These are phyloP conservation scores for Cordyceps javanica DNA, from an alignment of 2,329 filamentous ascomycete species.

Conservation along the genomic window DNA sequence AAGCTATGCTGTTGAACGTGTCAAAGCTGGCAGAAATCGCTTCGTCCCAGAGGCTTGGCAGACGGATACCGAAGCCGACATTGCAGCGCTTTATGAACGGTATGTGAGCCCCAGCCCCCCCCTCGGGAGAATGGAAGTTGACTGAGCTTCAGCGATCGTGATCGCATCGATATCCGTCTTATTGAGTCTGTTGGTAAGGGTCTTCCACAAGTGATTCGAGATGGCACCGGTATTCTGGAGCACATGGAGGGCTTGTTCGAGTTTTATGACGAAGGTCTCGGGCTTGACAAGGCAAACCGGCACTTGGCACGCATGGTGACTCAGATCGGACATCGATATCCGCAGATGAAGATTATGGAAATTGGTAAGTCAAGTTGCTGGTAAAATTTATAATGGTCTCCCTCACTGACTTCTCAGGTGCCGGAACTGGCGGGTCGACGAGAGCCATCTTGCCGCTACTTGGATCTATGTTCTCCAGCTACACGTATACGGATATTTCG, in stretches of 20 bases:
- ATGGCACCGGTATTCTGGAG: conserved; percentile 30
- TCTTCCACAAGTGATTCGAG: conserved; percentile 23
- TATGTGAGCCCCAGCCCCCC: too few species aligned
- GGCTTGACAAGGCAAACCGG: not conserved
- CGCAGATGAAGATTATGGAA: conserved; percentile 16
- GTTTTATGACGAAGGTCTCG: conserved; percentile 24
- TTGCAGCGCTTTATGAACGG: too few species aligned
- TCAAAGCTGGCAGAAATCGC: not conserved
- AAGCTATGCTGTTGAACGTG: not conserved
- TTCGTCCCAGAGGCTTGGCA: not conserved
- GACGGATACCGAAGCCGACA: not conserved
- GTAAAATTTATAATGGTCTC: too few species aligned
- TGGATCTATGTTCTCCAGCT: not conserved
- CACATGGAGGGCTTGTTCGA: conserved; percentile 30
- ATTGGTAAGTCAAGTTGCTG: not conserved
- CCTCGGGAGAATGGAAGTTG: too few species aligned
- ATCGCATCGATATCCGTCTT: not conserved
- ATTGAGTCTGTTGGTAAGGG: not conserved
- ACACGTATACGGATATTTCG: not conserved
- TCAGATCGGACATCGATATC: conserved; percentile 16
- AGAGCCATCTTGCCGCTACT: not conserved
- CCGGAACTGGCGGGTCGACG: not conserved
- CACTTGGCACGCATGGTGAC: conserved; percentile 13
- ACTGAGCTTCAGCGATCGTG: too few species aligned
- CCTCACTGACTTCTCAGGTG: not conserved